Evolutionary conservation across 352 stramenopile species (phyloP), one percentile per base, ranked within the genome.

Genomic region (Pythium rhizo-oryzae): DNA sequence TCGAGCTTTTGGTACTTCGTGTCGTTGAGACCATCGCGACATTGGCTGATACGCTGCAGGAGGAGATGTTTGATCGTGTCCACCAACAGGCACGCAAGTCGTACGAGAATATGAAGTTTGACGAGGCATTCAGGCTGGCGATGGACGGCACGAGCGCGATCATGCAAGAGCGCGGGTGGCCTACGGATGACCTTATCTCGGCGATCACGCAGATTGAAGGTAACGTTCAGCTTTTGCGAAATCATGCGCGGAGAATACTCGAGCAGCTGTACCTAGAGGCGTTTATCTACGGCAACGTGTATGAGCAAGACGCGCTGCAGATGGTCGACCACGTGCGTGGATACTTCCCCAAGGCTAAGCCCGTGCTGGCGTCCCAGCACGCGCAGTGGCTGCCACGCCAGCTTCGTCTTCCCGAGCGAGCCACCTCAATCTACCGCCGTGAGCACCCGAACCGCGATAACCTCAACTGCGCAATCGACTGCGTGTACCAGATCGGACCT

Each of bases 271-370:
- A 89, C 44, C 53, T 94, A 11, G 87, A 95, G 50, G 71, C 65
- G 0, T 87, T 93, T 37, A 82, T 90, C 49, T 88, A 92, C 33
- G 89, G 89, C 3, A 96, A 96, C 62, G 58, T 92, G 33, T 80
- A 91, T 69, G 59, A 73, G 21, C 28, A 61, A 21, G 71, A 75
- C 13, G 72, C 72, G 43, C 50, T 72, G 16, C 44, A 60, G 49
- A 57, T 81, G 46, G 60, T 70, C 0, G 59, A 68, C n/a, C 24
- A 74, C 30, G 76, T 86, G n/a, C 62, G 73, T 21, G 33, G 67
- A 46, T 59, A 67, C 58, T 49, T 56, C 51, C 8, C 44, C 28
- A 55, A 54, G 16, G 51, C 77, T 18, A 65, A 76, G 24, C 80
- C 91, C 18, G 37, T 89, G 30, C 62, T 71, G 8, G 52, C 61